phyloP scores from a whole-genome alignment of 192 early-diverging fungal genomes.

The Coemansia reversa region DNA sequence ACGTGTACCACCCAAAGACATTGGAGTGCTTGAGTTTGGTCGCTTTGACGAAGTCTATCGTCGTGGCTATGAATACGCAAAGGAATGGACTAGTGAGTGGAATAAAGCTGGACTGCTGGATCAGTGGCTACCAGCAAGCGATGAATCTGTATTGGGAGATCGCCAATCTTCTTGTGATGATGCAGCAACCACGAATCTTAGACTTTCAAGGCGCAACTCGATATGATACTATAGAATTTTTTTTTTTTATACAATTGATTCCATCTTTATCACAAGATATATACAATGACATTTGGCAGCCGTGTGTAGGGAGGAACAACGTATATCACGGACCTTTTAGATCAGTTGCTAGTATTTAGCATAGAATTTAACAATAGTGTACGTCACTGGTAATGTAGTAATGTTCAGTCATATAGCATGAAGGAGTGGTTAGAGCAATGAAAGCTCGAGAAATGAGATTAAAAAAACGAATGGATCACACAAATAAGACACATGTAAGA shows the following conservation, averaged over 20 bases:
- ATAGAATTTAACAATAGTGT: neutral
- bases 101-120: conserved; percentile 67
- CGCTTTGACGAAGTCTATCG: conserved; percentile 85
- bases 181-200: neutral
- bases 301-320: neutral
- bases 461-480: neutral
- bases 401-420: neutral
- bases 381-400: neutral
- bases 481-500: neutral
- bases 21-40: conserved; percentile 88
- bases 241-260: neutral
- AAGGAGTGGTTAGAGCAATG: neutral
- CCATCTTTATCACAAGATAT: neutral
- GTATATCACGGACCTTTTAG: neutral
- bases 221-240: neutral
- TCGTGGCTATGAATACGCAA: conserved; percentile 82
- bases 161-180: neutral
- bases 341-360: neutral
- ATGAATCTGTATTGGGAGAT: neutral
- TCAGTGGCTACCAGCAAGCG: conserved; percentile 28
- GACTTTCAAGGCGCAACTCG: neutral
- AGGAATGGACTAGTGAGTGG: conserved; percentile 79
- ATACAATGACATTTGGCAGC: neutral
- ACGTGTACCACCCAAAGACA: conserved; percentile 82
- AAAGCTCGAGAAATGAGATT: neutral